Base-by-base conservation (phyloP, 805 yeast genomes). In the Danielozyma ontarioensis region DNA sequence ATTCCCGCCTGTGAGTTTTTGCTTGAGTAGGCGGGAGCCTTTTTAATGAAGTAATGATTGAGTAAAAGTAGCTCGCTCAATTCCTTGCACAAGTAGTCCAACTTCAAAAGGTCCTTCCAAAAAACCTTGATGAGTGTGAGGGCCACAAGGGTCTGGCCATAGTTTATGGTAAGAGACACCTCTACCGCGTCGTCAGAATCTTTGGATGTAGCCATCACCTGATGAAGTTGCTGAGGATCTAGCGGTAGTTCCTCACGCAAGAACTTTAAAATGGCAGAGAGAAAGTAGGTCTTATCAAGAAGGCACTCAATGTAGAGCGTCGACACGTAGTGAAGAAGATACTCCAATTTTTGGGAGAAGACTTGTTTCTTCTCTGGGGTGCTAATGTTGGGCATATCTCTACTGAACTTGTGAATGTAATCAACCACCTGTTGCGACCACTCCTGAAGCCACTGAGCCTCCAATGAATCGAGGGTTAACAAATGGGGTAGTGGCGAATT, bases 351-450 rank as follows among this genome's bases (percentile, higher is more conserved):
- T 5, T 46, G 46, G 47, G 68, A 70, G 79, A 76, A 74, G 2
- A 42, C 50, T 13, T 41, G 54, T 36, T 53, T 64, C 40, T 46
- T 50, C 13, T 66, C 71, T 0, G 37, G 38, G 4, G 55, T 35
- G 4, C 41, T 36, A 3, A 61, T 49, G 5, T 27, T 25, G 4
- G 36, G 28, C 51, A 64, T 50, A 21, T 70, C 74, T 27, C 66
- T 62, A 16, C 79, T 63, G 17, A 72, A 63, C 41, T 68, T 68
- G 40, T 72, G 77, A 10, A 80, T 45, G 44, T 68, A 83, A 35
- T 74, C 78, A 3, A 78, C 68, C 12, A 89, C 78, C 43, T 84
- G 94, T 27, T 79, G 83, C 0, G 97, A 84, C 97, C 97, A 90
- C 51, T 87, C 96, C 37, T 75, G 76, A 13, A 81, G 64, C 87